Evolutionary conservation across 352 stramenopile genomes (phyloP), one percentile per base, ranked within the genome.

Genomic region (Phytophthora pini): DNA sequence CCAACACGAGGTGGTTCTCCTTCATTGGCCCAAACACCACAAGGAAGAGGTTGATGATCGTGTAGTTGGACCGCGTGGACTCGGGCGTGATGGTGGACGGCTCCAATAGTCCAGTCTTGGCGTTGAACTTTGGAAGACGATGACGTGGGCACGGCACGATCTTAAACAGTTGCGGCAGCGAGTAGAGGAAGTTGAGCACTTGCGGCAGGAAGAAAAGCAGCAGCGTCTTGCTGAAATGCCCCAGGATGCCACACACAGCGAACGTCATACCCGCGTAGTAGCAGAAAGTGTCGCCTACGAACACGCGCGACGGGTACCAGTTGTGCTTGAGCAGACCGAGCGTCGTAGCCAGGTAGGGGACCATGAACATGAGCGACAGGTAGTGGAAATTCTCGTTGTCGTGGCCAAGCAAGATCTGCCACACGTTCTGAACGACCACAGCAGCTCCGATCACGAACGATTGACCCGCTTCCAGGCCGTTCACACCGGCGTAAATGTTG

Each of bases 201-300:
- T 99, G 98, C 17, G 98, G 98, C 54, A 98, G 77, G 70, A 99
- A 99, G 72, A 99, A 98, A 22, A 99, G 86, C 59, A 99, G 67
- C 38, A 99, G 78, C 11, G 97, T 99, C 79, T 99, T 99, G 84
- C 83, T 98, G 71, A 99, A 99, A 78, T 99, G 97, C 27, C 97
- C 94, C 39, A 98, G 71, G 53, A 98, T 98, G 24, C 92, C 95
- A 10, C 96, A 94, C 22, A 98, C 97, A 0, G 97, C 98, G 77
- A 99, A 99, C 1, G 96, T 98, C 96, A 99, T 99, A 36, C 98
- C 97, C 4, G 97, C 96, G 76, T 99, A 99, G 78, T 99, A 99
- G 72, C 97, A 99, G 73, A 98, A 99, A 11, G 97, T 99, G 76
- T 99, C 98, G 2, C 98, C 98, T 13, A 99, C 98, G 77, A 99